Conservation (phyloP, 164 flowering plant genomes). For the Buxus sempervirens region DNA sequence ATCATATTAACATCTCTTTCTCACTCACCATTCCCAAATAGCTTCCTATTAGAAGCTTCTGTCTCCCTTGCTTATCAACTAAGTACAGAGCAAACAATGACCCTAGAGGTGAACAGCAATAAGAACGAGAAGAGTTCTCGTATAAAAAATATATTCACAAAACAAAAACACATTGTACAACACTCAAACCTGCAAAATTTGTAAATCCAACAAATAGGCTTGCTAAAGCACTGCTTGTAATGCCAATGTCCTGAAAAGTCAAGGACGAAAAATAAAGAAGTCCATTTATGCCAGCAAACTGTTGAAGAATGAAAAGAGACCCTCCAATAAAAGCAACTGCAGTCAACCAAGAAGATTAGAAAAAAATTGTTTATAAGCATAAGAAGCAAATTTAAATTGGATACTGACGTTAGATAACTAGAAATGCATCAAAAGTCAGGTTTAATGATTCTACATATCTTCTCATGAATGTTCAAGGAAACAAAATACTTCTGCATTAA, state of each 20-base stretch:
- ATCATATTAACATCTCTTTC: background rate
- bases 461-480: too few relatives aligned
- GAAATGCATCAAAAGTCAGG: background rate
- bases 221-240: conserved; percentile 56
- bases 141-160: conserved; percentile 3
- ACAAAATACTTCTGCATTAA: too few relatives aligned
- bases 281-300: conserved; percentile 88
- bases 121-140: conserved; percentile 8
- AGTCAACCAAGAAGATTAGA: conserved; percentile 16
- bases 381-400: too few relatives aligned
- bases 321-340: conserved; percentile 83
- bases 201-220: conserved; percentile 68
- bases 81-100: conserved; percentile 61
- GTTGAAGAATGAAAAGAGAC: conserved; percentile 72
- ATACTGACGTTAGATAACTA: background rate
- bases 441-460: background rate
- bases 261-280: conserved; percentile 84
- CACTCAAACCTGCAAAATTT: conserved; percentile 65
- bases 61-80: conserved; percentile 75
- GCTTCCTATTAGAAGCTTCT: conserved; percentile 75
- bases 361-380: background rate
- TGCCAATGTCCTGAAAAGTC: conserved; percentile 74
- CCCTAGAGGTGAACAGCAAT: conserved; percentile 37
- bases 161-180: background rate
- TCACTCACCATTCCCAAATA: conserved; percentile 82